Evolutionary conservation across 1,284 basidiomycete genomes (phyloP).

Genomic region (Chalciporus sp.): DNA sequence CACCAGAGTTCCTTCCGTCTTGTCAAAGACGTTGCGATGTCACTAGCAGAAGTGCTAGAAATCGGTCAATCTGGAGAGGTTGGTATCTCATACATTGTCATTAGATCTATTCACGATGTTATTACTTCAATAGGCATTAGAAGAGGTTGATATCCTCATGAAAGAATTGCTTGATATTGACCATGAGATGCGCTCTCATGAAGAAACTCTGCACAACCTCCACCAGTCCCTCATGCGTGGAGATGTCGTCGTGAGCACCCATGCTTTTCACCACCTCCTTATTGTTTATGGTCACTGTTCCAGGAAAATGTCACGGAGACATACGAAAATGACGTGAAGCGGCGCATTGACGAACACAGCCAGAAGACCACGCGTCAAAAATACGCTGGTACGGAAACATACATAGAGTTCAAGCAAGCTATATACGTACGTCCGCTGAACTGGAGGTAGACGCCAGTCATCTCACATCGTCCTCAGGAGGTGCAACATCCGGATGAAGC

Average conservation of each 20-base stretch:
- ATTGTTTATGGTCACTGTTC: background rate
- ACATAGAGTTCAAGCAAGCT: constrained; percentile 61
- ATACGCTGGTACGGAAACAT: constrained; percentile 65
- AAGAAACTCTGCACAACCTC: constrained; percentile 55
- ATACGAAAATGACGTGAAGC: constrained; percentile 49
- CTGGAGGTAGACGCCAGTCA: background rate
- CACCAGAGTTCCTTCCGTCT: constrained; percentile 46
- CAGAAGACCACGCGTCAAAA: constrained; percentile 72
- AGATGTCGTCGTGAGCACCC: constrained; percentile 56
- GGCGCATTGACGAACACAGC: constrained; percentile 49
- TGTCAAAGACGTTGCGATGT: constrained; percentile 56
- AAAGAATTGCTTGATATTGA: constrained; percentile 67
- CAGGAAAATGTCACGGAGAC: constrained; percentile 51
- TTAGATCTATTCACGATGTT: constrained; percentile 4
- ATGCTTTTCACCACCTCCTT: background rate
- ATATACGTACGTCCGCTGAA: constrained; percentile 61
- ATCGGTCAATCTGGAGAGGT: constrained; percentile 57
- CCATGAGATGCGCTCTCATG: constrained; percentile 57
- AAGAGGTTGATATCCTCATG: constrained; percentile 64
- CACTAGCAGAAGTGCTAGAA: constrained; percentile 64
- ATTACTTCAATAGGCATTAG: constrained; percentile 46
- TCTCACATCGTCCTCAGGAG: constrained; percentile 47
- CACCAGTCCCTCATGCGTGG: constrained; percentile 55
- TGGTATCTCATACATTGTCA: constrained; percentile 7
- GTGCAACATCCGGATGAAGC: constrained; percentile 62